Evolutionary conservation across 768 basidiomycete species (phyloP).

Genomic region (Phlebiopsis gigantea): DNA sequence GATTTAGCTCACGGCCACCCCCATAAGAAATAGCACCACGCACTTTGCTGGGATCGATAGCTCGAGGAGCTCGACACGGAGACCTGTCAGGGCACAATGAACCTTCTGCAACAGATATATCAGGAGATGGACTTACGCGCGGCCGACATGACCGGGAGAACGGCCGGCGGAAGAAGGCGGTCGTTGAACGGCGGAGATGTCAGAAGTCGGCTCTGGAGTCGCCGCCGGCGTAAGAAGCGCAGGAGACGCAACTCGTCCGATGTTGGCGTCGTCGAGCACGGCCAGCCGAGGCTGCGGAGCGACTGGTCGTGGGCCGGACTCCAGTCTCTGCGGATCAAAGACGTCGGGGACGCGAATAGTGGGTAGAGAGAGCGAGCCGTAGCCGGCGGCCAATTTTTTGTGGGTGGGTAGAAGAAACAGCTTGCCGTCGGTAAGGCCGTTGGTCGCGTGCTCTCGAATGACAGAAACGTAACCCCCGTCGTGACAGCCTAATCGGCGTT

Average conservation of each 20-base stretch:
- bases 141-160: neutral
- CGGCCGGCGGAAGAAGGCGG: neutral
- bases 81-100: neutral
- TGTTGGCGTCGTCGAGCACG: neutral
- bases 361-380: slow-evolving; percentile 52
- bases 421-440: slow-evolving; percentile 57
- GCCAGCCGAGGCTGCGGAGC: neutral
- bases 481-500: slow-evolving; percentile 48
- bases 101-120: neutral
- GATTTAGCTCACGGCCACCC: slow-evolving; percentile 13
- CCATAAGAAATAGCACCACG: slow-evolving; percentile 12
- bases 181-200: slow-evolving; percentile 4
- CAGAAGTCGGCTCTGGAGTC: neutral
- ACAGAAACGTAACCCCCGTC: slow-evolving; percentile 67
- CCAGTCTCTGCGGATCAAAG: slow-evolving; percentile 45
- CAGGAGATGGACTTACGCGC: neutral
- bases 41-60: slow-evolving; percentile 40
- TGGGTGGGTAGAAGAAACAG: slow-evolving; percentile 62
- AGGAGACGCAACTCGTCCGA: neutral
- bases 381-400: slow-evolving; percentile 52
- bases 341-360: slow-evolving; percentile 49
- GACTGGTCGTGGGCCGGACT: neutral
- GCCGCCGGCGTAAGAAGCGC: neutral
- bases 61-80: slow-evolving; percentile 20
- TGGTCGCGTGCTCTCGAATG: slow-evolving; percentile 59